phyloP scores from a whole-genome alignment of 2,329 filamentous ascomycete genomes.

The Graphilbum fragrans region DNA sequence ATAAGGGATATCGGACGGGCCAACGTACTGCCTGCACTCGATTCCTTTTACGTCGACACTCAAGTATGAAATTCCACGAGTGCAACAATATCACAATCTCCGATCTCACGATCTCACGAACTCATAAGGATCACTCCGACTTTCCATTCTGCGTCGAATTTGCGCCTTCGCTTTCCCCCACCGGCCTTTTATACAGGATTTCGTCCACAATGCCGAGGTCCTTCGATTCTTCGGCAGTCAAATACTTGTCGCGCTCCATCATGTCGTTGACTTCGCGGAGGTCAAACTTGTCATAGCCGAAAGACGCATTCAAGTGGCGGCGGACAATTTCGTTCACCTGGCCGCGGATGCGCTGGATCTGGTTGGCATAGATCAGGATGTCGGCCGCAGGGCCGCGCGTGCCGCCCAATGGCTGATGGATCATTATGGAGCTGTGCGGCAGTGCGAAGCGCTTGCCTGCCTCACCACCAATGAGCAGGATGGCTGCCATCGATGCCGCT shows the following conservation, averaged over 20 bases:
- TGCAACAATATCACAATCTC: no score
- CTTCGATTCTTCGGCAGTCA: constrained; percentile 78
- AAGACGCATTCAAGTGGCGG: constrained; percentile 67
- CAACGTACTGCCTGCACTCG: no score
- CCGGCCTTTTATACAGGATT: constrained; percentile 58
- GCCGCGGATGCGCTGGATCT: constrained; percentile 77
- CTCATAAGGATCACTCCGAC: no score
- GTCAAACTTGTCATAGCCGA: constrained; percentile 63
- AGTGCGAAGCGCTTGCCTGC: constrained; percentile 77
- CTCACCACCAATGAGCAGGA: constrained; percentile 77
- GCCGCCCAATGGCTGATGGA: constrained; percentile 83
- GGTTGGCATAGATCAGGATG: constrained; percentile 93
- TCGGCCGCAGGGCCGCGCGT: constrained; percentile 58
- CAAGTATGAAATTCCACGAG: no score
- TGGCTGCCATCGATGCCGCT: constrained; percentile 87
- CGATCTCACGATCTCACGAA: no score
- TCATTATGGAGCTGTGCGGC: constrained; percentile 92
- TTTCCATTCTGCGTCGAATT: neutral
- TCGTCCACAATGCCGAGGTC: constrained; percentile 88
- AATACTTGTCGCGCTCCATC: constrained; percentile 95
- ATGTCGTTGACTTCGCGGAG: constrained; percentile 80
- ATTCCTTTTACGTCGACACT: no score
- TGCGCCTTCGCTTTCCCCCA: neutral
- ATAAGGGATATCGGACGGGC: no score
- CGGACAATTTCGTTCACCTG: constrained; percentile 87